Base-by-base conservation (phyloP, 2,329 filamentous ascomycete genomes). In the Dactylonectria macrodidyma region DNA sequence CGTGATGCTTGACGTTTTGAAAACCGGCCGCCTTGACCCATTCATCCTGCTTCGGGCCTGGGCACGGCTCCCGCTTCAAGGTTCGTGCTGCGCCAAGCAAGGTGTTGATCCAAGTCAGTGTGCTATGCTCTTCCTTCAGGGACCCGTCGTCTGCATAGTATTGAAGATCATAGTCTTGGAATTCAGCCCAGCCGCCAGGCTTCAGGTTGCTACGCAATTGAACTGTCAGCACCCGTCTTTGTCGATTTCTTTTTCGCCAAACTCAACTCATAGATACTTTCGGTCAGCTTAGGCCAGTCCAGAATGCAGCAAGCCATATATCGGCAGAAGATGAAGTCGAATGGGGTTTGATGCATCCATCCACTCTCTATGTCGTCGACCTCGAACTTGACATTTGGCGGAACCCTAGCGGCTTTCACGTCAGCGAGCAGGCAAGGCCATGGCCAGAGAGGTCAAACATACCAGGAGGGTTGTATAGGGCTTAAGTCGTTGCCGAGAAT, bases 21-120 rank as follows among this genome's bases (percentile, higher is more conserved):
- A 84, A 84, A 1, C 83, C 82, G 3, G 75, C 78, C 1, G 78
- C 76, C 24, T 67, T 70, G 16, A 82, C 70, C 76, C 77, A 80
- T 3, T 67, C 66, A 30, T 77, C 74, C 26, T 76, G 76, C 14
- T 67, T 59, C 0, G 72, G 73, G 1, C 75, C 78, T 0, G 76
- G 76, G 30, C 54, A 62, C 1, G 76, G 72, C 1, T 77, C 74
- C 5, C 77, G 75, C 6, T 69, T 67, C 2, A 74, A 60, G 12
- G 64, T 67, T 5, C 46, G 41, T 2, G 68, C 64, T 2, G 72
- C 72, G 0, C 70, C 63, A 16, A 74, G 47, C 19, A 79, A 61
- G 1, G 56, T 52, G 3, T 64, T 59, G 38, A 71, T 71, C 76
- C 75, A 78, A n/a, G 71, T 66, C 10, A 58, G 34, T 0, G 71